Percentiles rank a stretch among this genome's conserved stretches.
These are phyloP conservation scores for Xanthoconium separans DNA, from an alignment of 1,284 basidiomycete species.

Conservation along the genomic window DNA sequence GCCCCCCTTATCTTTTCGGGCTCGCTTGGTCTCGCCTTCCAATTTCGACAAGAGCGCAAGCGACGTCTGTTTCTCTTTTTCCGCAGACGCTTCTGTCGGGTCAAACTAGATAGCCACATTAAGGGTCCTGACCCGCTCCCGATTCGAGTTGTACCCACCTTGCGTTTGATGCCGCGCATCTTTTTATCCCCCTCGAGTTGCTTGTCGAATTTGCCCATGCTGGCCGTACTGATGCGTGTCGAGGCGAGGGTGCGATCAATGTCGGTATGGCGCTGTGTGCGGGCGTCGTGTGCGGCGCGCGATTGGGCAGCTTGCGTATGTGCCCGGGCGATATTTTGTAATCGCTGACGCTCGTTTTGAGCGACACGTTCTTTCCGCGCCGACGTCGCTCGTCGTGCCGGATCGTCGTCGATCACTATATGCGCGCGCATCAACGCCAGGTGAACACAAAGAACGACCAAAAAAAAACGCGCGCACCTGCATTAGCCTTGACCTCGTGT, in stretches of 20 bases:
- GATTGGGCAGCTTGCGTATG: slow-evolving; percentile 42
- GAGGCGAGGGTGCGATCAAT: slow-evolving; percentile 79
- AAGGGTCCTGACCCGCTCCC: too few relatives aligned
- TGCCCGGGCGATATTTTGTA: slow-evolving; percentile 66
- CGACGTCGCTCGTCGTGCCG: slow-evolving; percentile 70
- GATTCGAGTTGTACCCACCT: slow-evolving; percentile 49
- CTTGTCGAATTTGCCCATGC: slow-evolving; percentile 91
- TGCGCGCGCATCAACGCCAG: background rate
- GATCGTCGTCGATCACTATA: slow-evolving; percentile 75
- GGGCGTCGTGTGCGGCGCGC: slow-evolving; percentile 27
- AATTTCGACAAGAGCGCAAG: slow-evolving; percentile 77
- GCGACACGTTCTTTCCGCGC: slow-evolving; percentile 78
- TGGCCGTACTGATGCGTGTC: slow-evolving; percentile 85
- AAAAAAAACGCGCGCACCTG: slow-evolving; percentile 51
- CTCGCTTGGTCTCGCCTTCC: slow-evolving; percentile 68
- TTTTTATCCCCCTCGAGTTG: slow-evolving; percentile 91
- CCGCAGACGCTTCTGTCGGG: slow-evolving; percentile 66
- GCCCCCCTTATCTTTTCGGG: slow-evolving; percentile 49
- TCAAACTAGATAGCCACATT: slow-evolving; percentile 59
- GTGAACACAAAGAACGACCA: background rate
- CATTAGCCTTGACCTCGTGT: slow-evolving; percentile 84
- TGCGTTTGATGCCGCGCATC: slow-evolving; percentile 85
- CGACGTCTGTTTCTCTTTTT: slow-evolving; percentile 70
- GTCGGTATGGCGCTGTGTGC: slow-evolving; percentile 64
- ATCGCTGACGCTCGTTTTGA: slow-evolving; percentile 84